Evolutionary conservation across 345 rosid genomes (phyloP).

Genomic region (Citrus cavaleriei): DNA sequence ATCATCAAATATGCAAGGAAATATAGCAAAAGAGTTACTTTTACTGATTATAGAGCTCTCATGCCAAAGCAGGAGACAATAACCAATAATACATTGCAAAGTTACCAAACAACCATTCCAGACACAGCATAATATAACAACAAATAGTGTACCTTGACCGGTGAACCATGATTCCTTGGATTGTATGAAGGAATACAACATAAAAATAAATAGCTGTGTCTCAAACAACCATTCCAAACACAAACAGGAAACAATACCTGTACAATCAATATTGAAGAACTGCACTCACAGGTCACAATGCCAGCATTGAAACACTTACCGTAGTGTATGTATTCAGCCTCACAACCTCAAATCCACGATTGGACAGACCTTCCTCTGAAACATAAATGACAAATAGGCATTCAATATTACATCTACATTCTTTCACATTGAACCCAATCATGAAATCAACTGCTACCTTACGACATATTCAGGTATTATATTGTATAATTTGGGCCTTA

Average conservation of each 20-base stretch:
- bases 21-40: background rate
- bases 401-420: background rate
- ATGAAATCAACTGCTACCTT: background rate
- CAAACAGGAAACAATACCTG: background rate
- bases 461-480: background rate
- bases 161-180: background rate
- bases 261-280: background rate
- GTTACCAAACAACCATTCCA: background rate
- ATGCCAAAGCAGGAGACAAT: background rate
- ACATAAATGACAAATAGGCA: constrained; percentile 17
- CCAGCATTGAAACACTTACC: constrained; percentile 43
- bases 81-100: background rate
- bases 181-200: background rate
- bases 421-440: constrained; percentile 11
- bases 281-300: background rate
- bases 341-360: constrained; percentile 86
- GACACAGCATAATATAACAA: background rate
- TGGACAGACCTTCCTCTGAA: constrained; percentile 79
- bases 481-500: background rate
- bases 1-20: background rate
- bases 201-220: background rate
- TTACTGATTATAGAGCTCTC: background rate
- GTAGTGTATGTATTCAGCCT: constrained; percentile 94
- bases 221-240: background rate
- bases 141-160: background rate